phyloP scores from a whole-genome alignment of 176 grass and related monocot genomes.

The Canna indica region DNA sequence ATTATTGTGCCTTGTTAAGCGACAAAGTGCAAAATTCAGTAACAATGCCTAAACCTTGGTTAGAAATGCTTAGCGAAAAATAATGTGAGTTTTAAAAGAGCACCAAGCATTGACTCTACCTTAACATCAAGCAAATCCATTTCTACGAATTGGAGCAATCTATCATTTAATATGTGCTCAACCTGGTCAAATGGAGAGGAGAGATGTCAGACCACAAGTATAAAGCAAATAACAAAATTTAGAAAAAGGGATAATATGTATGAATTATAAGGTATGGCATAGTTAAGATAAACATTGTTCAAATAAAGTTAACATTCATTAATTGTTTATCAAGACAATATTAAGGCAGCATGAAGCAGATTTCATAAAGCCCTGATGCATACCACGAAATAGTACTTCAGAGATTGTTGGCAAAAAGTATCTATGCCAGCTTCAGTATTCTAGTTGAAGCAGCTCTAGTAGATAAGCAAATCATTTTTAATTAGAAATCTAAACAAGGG shows the following conservation, averaged over 20 bases:
- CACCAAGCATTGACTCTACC: slow-evolving; percentile 23
- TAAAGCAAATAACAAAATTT: not conserved
- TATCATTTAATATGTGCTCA: slow-evolving; percentile 93
- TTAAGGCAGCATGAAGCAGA: not conserved
- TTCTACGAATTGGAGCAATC: slow-evolving; percentile 88
- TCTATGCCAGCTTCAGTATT: too few relatives aligned
- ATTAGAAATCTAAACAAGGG: not conserved
- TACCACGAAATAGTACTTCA: not conserved
- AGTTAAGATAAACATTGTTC: not conserved
- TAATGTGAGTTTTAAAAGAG: not conserved
- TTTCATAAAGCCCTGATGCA: not conserved
- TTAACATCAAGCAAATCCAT: slow-evolving; percentile 89
- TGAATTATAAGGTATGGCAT: not conserved
- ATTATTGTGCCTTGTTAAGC: not conserved
- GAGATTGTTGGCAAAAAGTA: not conserved
- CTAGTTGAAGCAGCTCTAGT: not conserved
- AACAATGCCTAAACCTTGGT: not conserved
- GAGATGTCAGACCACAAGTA: not conserved
- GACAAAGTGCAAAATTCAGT: not conserved
- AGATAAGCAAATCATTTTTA: not conserved
- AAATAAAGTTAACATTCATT: not conserved
- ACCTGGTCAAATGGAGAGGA: slow-evolving; percentile 33
- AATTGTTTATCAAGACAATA: not conserved
- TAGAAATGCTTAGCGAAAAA: not conserved
- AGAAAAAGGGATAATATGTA: not conserved